These are phyloP conservation scores for Podila horticola DNA, from an alignment of 192 early-diverging fungal genomes.

Conservation along the genomic window DNA sequence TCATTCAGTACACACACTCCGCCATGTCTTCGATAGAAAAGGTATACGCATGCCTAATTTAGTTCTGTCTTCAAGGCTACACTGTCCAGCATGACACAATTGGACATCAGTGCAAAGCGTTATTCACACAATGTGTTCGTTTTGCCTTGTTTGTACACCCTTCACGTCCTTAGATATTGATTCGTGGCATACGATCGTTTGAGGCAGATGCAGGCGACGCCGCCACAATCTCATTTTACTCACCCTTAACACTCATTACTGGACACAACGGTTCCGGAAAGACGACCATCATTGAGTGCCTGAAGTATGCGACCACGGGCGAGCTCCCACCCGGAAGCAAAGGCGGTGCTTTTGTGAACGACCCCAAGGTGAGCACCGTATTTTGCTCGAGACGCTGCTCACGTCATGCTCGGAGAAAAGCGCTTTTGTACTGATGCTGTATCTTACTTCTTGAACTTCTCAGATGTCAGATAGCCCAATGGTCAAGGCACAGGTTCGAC, in stretches of 20 bases:
- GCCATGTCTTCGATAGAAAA: slow-evolving; percentile 49
- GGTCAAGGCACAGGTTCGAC: slow-evolving; percentile 92
- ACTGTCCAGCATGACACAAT: not conserved
- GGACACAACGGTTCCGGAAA: slow-evolving; percentile 98
- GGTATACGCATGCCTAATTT: not conserved
- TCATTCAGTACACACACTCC: not conserved
- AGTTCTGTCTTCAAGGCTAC: not conserved
- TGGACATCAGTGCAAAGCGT: not conserved
- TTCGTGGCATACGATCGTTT: slow-evolving; percentile 94
- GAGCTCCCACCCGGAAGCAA: slow-evolving; percentile 88
- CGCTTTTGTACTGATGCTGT: not conserved
- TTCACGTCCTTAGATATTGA: slow-evolving; percentile 59
- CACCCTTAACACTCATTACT: slow-evolving; percentile 94
- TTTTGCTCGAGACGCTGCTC: not conserved
- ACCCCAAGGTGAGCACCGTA: slow-evolving; percentile 76
- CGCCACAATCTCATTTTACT: slow-evolving; percentile 84
- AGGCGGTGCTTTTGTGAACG: slow-evolving; percentile 93
- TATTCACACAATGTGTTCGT: not conserved
- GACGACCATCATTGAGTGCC: slow-evolving; percentile 97
- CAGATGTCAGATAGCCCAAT: slow-evolving; percentile 78
- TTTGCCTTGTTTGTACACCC: not conserved
- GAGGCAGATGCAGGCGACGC: slow-evolving; percentile 69
- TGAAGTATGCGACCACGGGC: slow-evolving; percentile 96
- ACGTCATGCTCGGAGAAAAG: not conserved
- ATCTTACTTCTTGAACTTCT: not conserved